Evolutionary conservation across 2,329 filamentous ascomycete species (phyloP).

Genomic region (Fusarium circinatum): DNA sequence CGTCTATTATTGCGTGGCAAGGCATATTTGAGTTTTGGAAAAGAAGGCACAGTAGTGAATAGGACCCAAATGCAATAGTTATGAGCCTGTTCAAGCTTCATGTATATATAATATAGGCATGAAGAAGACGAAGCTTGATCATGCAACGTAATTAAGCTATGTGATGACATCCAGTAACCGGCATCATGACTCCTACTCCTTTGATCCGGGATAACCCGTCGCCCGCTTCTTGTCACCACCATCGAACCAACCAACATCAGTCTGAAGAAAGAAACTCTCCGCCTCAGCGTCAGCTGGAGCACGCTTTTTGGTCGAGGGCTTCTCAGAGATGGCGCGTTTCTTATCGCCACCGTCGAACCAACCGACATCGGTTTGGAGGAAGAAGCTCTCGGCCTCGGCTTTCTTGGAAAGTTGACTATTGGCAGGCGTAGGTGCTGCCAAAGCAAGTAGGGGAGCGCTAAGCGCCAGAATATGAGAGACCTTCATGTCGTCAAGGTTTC

Average conservation of each 20-base stretch:
- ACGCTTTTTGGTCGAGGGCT: not conserved
- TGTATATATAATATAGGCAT: not conserved
- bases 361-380: not conserved
- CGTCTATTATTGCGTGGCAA: not conserved
- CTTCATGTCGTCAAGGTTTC: not conserved
- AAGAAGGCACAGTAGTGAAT: no score
- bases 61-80: not conserved
- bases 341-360: not conserved
- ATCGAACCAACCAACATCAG: not conserved
- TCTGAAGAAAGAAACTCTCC: not conserved
- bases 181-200: not conserved
- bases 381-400: not conserved
- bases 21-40: not conserved
- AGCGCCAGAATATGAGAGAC: not conserved
- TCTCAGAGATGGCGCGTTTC: not conserved
- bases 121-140: no score
- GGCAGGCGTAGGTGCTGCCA: not conserved
- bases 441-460: not conserved
- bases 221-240: not conserved
- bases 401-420: not conserved
- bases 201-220: no score
- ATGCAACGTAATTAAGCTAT: no score
- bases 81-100: not conserved
- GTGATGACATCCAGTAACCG: no score
- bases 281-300: not conserved